Conservation (phyloP, 78 protist species). For the Dictyostelium capitatum region DNA sequence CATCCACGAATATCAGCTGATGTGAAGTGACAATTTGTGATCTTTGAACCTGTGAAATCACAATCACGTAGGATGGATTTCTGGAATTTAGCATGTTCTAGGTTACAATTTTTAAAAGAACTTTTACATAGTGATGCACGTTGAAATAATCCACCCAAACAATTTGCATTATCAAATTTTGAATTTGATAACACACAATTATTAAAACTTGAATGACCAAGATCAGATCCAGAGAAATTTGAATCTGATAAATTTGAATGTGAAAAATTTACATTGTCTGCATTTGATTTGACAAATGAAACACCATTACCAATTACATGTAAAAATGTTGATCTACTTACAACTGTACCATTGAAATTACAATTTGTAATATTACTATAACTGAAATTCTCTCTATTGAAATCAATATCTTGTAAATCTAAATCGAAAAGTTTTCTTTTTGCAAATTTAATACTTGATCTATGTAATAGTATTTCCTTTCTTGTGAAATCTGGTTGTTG, state of each 20-base stretch:
- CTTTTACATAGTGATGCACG: constrained; percentile 45
- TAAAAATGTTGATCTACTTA: constrained; percentile 39
- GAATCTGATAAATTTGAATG: background rate
- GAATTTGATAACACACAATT: constrained; percentile 15
- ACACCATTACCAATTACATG: background rate
- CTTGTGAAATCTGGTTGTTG: constrained; percentile 30
- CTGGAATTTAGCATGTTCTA: constrained; percentile 73
- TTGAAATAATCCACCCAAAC: constrained; percentile 58
- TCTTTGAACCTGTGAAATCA: constrained; percentile 53
- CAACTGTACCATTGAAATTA: constrained; percentile 11
- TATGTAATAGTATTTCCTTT: constrained; percentile 42
- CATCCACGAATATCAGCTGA: constrained; percentile 36
- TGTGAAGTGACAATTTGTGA: constrained; percentile 53
- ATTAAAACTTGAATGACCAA: constrained; percentile 51
- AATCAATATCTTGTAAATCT: constrained; percentile 53
- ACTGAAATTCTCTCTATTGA: constrained; percentile 37
- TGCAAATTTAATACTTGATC: background rate
- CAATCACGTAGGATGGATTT: constrained; percentile 32
- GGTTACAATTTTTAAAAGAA: constrained; percentile 26
- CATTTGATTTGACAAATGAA: background rate
- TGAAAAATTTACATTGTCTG: constrained; percentile 39
- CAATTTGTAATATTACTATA: constrained; percentile 3
- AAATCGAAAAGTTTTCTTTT: constrained; percentile 26
- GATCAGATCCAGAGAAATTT: background rate
- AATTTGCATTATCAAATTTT: background rate